phyloP scores from a whole-genome alignment of 306 rosid genomes.

The Fragaria nilgerrensis region DNA sequence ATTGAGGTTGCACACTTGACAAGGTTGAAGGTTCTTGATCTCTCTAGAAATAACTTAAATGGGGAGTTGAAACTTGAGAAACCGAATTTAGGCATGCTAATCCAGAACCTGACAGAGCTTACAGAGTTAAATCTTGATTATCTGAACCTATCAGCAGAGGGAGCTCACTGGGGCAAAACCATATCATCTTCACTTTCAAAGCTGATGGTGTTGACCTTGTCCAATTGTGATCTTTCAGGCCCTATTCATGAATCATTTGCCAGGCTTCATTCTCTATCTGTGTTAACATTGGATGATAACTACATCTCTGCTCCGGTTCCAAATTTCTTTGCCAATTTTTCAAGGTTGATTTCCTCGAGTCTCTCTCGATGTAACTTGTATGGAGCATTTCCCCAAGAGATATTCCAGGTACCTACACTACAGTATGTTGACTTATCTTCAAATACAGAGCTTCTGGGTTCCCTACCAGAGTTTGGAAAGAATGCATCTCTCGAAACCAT shows the following conservation, averaged over 20 bases:
- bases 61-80: background rate
- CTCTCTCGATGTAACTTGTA: background rate
- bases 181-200: background rate
- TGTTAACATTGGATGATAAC: background rate
- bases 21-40: background rate
- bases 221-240: slow-evolving; percentile 4
- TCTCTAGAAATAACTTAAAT: background rate
- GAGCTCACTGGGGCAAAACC: background rate
- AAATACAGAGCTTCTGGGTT: slow-evolving; percentile 10
- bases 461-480: slow-evolving; percentile 9
- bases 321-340: slow-evolving; percentile 2
- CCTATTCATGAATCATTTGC: background rate
- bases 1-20: background rate
- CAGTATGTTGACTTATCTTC: background rate
- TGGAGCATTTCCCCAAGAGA: slow-evolving; percentile 20
- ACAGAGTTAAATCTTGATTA: background rate
- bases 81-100: background rate
- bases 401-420: slow-evolving; percentile 23
- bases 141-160: background rate
- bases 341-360: slow-evolving; percentile 18
- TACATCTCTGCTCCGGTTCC: slow-evolving; percentile 13
- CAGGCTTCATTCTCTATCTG: background rate
- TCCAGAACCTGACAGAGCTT: background rate
- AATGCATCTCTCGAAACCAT: background rate
- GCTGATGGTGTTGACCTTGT: background rate